Conservation (phyloP, 2,329 filamentous ascomycete genomes). For the Alternaria brassicae region DNA sequence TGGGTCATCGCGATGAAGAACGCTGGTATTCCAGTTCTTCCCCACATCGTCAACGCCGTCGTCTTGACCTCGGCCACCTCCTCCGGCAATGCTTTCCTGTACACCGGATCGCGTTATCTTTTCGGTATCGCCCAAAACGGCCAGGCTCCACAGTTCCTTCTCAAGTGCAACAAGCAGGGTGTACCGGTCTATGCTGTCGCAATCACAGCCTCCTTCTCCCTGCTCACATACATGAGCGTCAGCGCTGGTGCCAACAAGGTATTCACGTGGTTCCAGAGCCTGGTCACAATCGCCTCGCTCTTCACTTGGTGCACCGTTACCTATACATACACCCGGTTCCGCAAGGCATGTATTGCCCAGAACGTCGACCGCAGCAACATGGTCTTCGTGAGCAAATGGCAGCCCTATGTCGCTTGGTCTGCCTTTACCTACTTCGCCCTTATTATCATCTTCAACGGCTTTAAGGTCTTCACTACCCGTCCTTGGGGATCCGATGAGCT, state of each 20-base stretch:
- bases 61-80: constrained; percentile 77
- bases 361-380: constrained; percentile 62
- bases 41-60: constrained; percentile 77
- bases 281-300: constrained; percentile 65
- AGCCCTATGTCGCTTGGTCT: constrained; percentile 64
- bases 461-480: constrained; percentile 62
- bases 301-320: constrained; percentile 63
- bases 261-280: constrained; percentile 75
- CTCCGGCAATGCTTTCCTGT: constrained; percentile 71
- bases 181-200: constrained; percentile 52
- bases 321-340: constrained; percentile 66
- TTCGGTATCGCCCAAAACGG: constrained; percentile 59
- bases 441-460: constrained; percentile 68
- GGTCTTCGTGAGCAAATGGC: constrained; percentile 57
- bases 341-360: constrained; percentile 54
- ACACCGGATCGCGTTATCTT: constrained; percentile 61
- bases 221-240: constrained; percentile 60
- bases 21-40: constrained; percentile 71
- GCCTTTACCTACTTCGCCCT: constrained; percentile 65
- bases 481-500: constrained; percentile 50
- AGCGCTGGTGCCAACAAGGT: constrained; percentile 55
- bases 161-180: constrained; percentile 56
- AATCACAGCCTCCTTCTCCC: constrained; percentile 51
- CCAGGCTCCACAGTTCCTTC: constrained; percentile 61
- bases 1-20: constrained; percentile 71